Conservation (phyloP, 495 filamentous ascomycete species). For the Lepidopterella palustris region DNA sequence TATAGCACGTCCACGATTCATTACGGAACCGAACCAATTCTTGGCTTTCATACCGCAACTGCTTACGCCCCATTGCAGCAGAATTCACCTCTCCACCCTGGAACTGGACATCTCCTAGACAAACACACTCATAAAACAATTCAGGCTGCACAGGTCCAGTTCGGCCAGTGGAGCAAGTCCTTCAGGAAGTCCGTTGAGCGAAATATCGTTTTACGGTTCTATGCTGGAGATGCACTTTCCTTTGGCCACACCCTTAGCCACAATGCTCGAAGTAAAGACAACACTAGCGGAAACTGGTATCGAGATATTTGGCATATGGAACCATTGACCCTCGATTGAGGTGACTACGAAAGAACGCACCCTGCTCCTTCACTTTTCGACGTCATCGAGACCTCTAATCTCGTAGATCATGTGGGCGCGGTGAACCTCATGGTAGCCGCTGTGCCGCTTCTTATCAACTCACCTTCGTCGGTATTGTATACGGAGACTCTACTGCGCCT, state of each 20-base stretch:
- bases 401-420: slow-evolving; percentile 44
- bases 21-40: slow-evolving; percentile 26
- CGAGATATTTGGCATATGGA: slow-evolving; percentile 10
- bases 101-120: not conserved
- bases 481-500: slow-evolving; percentile 38
- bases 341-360: slow-evolving; percentile 26
- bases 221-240: not conserved
- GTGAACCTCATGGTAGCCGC: slow-evolving; percentile 46
- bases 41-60: slow-evolving; percentile 26
- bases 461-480: slow-evolving; percentile 41
- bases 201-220: not conserved
- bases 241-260: slow-evolving; percentile 7
- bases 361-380: slow-evolving; percentile 44
- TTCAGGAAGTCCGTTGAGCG: not conserved
- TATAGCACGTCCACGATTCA: slow-evolving; percentile 14
- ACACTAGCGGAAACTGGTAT: slow-evolving; percentile 7
- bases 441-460: slow-evolving; percentile 40
- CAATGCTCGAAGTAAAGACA: not conserved
- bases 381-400: slow-evolving; percentile 54
- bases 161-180: not conserved
- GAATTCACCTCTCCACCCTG: not conserved
- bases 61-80: slow-evolving; percentile 11
- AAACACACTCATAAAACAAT: not conserved
- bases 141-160: not conserved
- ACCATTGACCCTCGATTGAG: slow-evolving; percentile 13